Evolutionary conservation across 805 yeast species (phyloP).

Genomic region (Yarrowia porcina): DNA sequence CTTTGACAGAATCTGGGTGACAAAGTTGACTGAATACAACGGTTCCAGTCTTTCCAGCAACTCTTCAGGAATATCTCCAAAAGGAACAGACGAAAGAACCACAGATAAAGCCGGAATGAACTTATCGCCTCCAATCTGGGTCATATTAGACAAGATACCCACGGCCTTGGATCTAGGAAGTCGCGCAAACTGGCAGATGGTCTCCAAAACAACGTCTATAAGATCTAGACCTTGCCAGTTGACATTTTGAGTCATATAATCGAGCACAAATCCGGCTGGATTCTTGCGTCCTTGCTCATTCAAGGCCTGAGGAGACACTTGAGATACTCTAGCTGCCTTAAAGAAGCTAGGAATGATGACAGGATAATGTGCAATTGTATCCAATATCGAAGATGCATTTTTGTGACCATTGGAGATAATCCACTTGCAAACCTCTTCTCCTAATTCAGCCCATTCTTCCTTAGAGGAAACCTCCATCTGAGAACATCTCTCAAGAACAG

Average conservation of each 20-base stretch:
- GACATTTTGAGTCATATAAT: not conserved
- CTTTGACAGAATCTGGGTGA: not conserved
- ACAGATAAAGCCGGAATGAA: conserved; percentile 21
- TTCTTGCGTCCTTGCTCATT: not conserved
- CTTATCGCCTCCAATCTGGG: conserved; percentile 24
- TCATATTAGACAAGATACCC: not conserved
- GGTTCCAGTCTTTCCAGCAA: not conserved
- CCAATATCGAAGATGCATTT: not conserved
- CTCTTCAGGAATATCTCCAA: conserved; percentile 6
- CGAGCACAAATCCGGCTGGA: not conserved
- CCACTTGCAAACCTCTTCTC: conserved; percentile 15
- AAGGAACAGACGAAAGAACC: conserved; percentile 3
- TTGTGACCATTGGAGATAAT: not conserved
- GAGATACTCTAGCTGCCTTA: not conserved
- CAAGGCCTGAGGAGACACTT: not conserved
- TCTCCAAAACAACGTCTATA: not conserved
- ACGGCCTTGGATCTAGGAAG: not conserved
- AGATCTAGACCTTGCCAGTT: conserved; percentile 16
- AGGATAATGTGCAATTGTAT: not conserved
- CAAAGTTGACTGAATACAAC: not conserved
- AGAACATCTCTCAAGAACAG: not conserved
- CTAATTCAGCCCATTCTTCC: not conserved
- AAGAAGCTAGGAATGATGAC: not conserved
- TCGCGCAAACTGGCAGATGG: not conserved
- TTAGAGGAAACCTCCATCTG: not conserved